Evolutionary conservation across 2,329 filamentous ascomycete species (phyloP), one percentile per base, ranked within the genome.

Genomic region (Coccinonectria pachysandricola): DNA sequence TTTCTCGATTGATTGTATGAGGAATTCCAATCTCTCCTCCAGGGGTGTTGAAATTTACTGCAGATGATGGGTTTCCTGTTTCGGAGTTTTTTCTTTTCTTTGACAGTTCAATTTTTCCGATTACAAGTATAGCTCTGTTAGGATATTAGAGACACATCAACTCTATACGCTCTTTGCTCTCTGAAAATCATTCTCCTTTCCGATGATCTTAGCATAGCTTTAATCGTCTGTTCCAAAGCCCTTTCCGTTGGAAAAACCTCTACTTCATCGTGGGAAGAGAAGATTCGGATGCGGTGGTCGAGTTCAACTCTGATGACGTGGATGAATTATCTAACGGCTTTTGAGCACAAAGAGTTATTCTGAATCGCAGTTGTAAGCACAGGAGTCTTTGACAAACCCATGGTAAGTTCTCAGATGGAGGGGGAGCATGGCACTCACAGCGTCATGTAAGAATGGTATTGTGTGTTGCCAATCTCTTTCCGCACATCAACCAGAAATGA

Each of bases 361-460:
- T 42, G 5, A 2, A 12, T 27, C 4, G 6, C 1, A 6, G n/a
- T 24, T 12, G 19, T 38, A 19, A 41, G 38, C 15, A 12, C 3
- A 7, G 22, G 15, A 27, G 19, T 20, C 12, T 27, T 18, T 4
- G 3, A 25, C 10, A 23, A 14, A 23, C 27, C 24, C 22, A 20
- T 23, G 8, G 18, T 14, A 26, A 30, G 18, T 27, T 18, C 26
- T 29, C 26, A 10, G 19, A 29, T 29, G 11, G 25, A 28, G 20
- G 19, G 20, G 21, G 7, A 3, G n/a, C 9, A 19, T 25, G 1
- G 18, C 23, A 36, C 40, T 37, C 15, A 43, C 40, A 43, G 27
- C 10, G 40, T 43, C 40, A 43, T 43, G 25, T 37, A 43, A 11
- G 40, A 43, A 27, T 43, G 40, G 15, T 43, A 43, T 24, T 40